Percentiles rank a stretch among this genome's conserved stretches.
These are phyloP conservation scores for Tolypocladium inflatum DNA, from an alignment of 2,329 filamentous ascomycete genomes.

Conservation along the genomic window DNA sequence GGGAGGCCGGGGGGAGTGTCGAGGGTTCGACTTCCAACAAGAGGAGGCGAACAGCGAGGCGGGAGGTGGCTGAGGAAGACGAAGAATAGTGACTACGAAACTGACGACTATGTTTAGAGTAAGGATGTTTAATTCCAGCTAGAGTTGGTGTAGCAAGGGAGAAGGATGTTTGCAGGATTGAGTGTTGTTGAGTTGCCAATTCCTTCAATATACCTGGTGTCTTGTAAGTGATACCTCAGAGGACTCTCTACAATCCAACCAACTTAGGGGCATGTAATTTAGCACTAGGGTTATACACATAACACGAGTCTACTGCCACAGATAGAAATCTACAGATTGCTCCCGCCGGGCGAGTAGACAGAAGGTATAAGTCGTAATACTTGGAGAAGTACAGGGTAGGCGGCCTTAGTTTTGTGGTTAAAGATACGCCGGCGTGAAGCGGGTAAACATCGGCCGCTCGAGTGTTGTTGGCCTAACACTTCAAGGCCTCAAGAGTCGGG, in stretches of 20 bases:
- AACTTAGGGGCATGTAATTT: no score
- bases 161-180: not conserved
- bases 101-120: not conserved
- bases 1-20: not conserved
- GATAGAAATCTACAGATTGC: no score
- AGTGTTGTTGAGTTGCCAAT: no score
- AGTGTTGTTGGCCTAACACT: no score
- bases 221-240: no score
- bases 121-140: not conserved
- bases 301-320: no score
- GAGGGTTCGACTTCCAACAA: constrained; percentile 4
- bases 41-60: constrained; percentile 11
- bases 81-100: constrained; percentile 5
- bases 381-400: no score
- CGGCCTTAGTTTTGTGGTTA: not conserved
- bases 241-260: no score
- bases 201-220: no score
- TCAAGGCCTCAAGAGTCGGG: not conserved
- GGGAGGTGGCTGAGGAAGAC: constrained; percentile 6
- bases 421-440: not conserved
- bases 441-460: constrained; percentile 2
- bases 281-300: no score
- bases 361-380: no score
- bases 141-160: not conserved
- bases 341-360: no score